phyloP scores from a whole-genome alignment of 1,139 yeast genomes.

The Saccharomyces uvarum region DNA sequence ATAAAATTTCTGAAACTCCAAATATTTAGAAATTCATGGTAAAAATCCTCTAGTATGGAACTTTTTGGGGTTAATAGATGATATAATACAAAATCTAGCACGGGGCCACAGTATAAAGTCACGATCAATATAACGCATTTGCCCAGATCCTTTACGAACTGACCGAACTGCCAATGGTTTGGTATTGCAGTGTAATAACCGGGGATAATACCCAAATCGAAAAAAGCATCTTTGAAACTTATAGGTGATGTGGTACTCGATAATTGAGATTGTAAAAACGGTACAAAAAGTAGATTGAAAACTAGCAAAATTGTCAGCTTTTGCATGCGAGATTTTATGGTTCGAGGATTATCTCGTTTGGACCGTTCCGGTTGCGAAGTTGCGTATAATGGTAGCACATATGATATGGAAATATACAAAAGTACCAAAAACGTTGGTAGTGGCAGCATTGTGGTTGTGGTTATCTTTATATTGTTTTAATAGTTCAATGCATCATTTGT shows the following conservation, averaged over 20 bases:
- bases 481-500: background rate
- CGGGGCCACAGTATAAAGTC: constrained; percentile 53
- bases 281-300: constrained; percentile 28
- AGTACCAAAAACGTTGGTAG: constrained; percentile 9
- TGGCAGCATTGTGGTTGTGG: background rate
- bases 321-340: constrained; percentile 33
- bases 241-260: constrained; percentile 2
- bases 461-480: background rate
- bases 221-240: constrained; percentile 8
- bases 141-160: constrained; percentile 20
- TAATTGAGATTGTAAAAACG: constrained; percentile 20
- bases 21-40: constrained; percentile 33
- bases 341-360: constrained; percentile 40
- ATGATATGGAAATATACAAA: constrained; percentile 24
- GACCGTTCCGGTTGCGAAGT: constrained; percentile 22
- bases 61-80: constrained; percentile 28
- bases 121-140: constrained; percentile 34
- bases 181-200: constrained; percentile 15
- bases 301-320: constrained; percentile 27
- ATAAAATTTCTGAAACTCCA: constrained; percentile 58
- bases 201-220: constrained; percentile 29
- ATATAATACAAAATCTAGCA: constrained; percentile 34
- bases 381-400: constrained; percentile 23
- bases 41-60: constrained; percentile 19
- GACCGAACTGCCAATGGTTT: background rate